A percentile compares a stretch with the other conserved stretches of the same genome.
phyloP scores from a whole-genome alignment of 805 yeast species.

The Yamadazyma olivae region DNA sequence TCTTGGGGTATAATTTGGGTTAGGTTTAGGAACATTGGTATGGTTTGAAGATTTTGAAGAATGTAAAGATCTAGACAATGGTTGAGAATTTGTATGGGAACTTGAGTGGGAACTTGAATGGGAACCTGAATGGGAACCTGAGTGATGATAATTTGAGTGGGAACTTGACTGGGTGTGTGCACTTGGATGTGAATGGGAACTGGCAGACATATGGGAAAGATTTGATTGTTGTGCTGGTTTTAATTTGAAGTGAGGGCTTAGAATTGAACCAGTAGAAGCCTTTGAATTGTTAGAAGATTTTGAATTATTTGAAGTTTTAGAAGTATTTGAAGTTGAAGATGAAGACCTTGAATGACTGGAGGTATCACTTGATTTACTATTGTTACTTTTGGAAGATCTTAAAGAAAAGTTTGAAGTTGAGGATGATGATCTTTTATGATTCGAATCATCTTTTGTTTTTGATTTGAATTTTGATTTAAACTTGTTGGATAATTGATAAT shows the following conservation, averaged over 20 bases:
- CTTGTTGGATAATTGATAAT: constrained; percentile 7
- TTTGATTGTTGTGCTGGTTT: background rate
- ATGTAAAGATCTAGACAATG: too few species aligned
- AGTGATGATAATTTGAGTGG: too few species aligned
- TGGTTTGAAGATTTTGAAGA: too few species aligned
- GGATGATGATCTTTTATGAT: constrained; percentile 9
- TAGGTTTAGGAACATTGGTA: background rate
- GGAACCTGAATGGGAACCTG: too few species aligned
- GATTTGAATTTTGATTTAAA: constrained; percentile 6
- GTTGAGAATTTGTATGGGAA: too few species aligned
- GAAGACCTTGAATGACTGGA: constrained; percentile 12
- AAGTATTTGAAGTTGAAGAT: constrained; percentile 11
- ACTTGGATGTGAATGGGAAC: too few species aligned
- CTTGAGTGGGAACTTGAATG: too few species aligned
- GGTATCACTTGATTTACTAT: constrained; percentile 2
- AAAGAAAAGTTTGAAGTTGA: constrained; percentile 8
- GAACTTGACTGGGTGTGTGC: too few species aligned
- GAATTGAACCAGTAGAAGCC: background rate
- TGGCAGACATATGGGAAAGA: background rate
- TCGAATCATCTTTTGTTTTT: background rate
- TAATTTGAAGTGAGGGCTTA: background rate
- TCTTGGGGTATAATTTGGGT: background rate
- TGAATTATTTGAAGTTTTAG: constrained; percentile 7
- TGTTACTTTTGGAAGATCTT: constrained; percentile 5
- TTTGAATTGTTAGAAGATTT: background rate